Conservation (phyloP, 805 yeast genomes). For the Grigorovia jiainica region DNA sequence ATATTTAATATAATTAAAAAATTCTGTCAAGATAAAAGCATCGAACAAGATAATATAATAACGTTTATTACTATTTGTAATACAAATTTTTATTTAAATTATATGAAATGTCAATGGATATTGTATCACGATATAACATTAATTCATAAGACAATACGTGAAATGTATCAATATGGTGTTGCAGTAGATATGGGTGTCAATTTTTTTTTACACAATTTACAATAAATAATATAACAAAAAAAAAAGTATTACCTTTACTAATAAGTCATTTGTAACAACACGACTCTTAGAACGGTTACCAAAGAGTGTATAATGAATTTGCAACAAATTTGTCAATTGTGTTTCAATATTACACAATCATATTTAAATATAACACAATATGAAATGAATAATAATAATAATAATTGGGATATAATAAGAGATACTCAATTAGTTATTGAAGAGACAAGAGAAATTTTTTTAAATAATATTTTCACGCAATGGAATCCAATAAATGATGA, state of each 20-base stretch:
- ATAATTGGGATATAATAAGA: slow-evolving; percentile 8
- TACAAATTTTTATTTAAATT: too few relatives aligned
- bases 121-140: too few relatives aligned
- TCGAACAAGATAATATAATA: neutral
- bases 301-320: slow-evolving; percentile 6
- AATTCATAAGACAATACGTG: too few relatives aligned
- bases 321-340: slow-evolving; percentile 15
- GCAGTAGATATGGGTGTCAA: too few relatives aligned
- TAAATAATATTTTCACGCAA: slow-evolving; percentile 20
- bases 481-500: slow-evolving; percentile 34
- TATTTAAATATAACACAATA: slow-evolving; percentile 9
- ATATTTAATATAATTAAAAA: neutral
- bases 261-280: too few relatives aligned
- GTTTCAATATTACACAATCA: slow-evolving; percentile 20
- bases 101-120: too few relatives aligned
- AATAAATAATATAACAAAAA: too few relatives aligned
- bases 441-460: slow-evolving; percentile 14
- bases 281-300: too few relatives aligned
- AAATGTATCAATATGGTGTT: too few relatives aligned
- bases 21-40: neutral
- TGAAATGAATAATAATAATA: slow-evolving; percentile 1
- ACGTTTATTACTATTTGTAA: too few relatives aligned
- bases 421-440: slow-evolving; percentile 25
- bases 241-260: too few relatives aligned
- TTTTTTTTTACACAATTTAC: too few relatives aligned